Evolutionary conservation across 1,139 yeast species (phyloP).

Genomic region (Zygosaccharomyces sapae): DNA sequence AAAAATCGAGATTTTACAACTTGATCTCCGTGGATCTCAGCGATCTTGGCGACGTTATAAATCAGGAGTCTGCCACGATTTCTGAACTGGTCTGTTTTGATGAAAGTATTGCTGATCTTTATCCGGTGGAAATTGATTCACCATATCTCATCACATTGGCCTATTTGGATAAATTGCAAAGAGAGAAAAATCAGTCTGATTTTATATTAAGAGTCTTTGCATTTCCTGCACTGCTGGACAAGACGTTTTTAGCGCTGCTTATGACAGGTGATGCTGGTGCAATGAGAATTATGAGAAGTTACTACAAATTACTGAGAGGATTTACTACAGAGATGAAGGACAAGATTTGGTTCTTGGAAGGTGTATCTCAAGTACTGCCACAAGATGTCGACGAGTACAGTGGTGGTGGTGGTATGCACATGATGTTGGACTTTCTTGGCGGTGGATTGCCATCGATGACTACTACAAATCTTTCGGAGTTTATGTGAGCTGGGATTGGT

Average conservation of each 20-base stretch:
- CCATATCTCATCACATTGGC: conserved; percentile 86
- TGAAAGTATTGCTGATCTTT: conserved; percentile 75
- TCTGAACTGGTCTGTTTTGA: conserved; percentile 80
- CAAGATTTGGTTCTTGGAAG: conserved; percentile 90
- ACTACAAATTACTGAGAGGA: conserved; percentile 73
- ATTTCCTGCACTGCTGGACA: conserved; percentile 87
- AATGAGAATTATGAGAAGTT: conserved; percentile 83
- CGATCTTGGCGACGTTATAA: conserved; percentile 77
- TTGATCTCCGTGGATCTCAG: conserved; percentile 70
- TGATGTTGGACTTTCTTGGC: conserved; percentile 82
- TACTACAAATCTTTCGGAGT: conserved; percentile 40
- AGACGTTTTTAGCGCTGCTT: conserved; percentile 65
- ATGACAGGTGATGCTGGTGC: conserved; percentile 84
- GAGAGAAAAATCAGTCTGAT: conserved; percentile 78
- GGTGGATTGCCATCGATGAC: conserved; percentile 66
- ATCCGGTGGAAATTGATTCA: conserved; percentile 77
- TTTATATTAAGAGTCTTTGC: conserved; percentile 85
- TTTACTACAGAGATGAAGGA: conserved; percentile 86
- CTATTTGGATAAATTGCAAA: conserved; percentile 75
- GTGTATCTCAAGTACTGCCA: conserved; percentile 80
- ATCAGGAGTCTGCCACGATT: conserved; percentile 40
- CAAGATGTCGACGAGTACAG: conserved; percentile 79
- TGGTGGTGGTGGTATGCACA: conserved; percentile 86
- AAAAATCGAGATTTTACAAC: conserved; percentile 66
- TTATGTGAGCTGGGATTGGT: conserved; percentile 19